Evolutionary conservation across 2,329 filamentous ascomycete genomes (phyloP).

Genomic region (Cercospora sp.): DNA sequence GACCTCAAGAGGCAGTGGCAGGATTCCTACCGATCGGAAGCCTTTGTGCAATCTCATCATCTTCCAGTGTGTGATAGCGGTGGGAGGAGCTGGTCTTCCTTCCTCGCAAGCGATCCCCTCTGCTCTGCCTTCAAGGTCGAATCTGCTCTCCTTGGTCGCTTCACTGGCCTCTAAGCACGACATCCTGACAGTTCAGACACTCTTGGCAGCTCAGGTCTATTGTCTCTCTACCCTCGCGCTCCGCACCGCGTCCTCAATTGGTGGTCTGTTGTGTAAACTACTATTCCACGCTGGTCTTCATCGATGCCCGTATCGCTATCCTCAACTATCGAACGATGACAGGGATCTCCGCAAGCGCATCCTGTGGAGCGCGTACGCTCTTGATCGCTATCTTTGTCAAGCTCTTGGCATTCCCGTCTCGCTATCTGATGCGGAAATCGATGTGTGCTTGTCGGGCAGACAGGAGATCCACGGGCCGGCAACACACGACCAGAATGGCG

Average conservation of each 20-base stretch:
- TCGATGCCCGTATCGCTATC: conserved; percentile 54
- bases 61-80: conserved; percentile 55
- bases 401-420: conserved; percentile 41
- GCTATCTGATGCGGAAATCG: conserved; percentile 42
- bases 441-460: conserved; percentile 41
- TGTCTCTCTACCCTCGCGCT: conserved; percentile 52
- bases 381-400: conserved; percentile 43
- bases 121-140: conserved; percentile 37
- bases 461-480: conserved; percentile 34
- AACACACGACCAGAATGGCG: conserved; percentile 11
- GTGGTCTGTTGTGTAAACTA: conserved; percentile 49
- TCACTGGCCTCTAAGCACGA: conserved; percentile 47
- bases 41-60: conserved; percentile 41
- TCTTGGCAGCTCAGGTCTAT: conserved; percentile 52
- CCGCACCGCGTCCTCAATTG: conserved; percentile 51
- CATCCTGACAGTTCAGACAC: conserved; percentile 50
- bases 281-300: conserved; percentile 55
- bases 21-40: conserved; percentile 24
- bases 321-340: conserved; percentile 29
- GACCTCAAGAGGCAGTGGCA: conserved; percentile 33
- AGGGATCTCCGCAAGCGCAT: conserved; percentile 44
- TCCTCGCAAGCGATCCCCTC: conserved; percentile 34
- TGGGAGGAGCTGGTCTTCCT: conserved; percentile 38
- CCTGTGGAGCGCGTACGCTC: conserved; percentile 44
- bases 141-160: conserved; percentile 43